A percentile compares a stretch with the other conserved stretches of the same genome.
These are phyloP conservation scores for Artomyces pyxidatus DNA, from an alignment of 768 basidiomycete species.

Conservation along the genomic window DNA sequence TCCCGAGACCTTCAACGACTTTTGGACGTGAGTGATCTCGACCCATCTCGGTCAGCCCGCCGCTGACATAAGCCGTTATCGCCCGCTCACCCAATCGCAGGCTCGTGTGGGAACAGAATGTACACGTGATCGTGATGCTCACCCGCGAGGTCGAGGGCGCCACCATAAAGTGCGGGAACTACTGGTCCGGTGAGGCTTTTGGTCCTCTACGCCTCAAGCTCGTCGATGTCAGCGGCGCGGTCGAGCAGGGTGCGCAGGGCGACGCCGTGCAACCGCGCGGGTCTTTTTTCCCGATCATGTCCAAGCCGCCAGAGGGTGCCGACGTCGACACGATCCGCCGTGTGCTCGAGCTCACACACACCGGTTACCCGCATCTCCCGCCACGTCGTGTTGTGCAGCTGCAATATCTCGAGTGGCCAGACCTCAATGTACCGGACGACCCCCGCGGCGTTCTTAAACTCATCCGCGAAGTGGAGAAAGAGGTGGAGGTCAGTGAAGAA, in stretches of 20 bases:
- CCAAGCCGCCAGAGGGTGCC: constrained; percentile 11
- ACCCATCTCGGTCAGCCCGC: background rate
- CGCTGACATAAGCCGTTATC: too few species aligned
- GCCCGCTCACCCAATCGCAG: too few species aligned
- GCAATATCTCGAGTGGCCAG: constrained; percentile 94
- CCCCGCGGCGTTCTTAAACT: constrained; percentile 68
- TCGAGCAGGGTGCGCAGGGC: constrained; percentile 25
- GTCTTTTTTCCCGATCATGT: constrained; percentile 27
- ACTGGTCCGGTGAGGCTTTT: constrained; percentile 69
- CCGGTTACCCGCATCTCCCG: constrained; percentile 46
- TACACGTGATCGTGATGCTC: constrained; percentile 94
- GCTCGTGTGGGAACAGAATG: constrained; percentile 89
- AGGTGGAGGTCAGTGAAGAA: constrained; percentile 18
- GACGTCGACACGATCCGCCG: constrained; percentile 40
- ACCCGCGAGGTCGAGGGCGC: constrained; percentile 87
- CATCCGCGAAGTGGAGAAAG: constrained; percentile 57
- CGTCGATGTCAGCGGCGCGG: constrained; percentile 38
- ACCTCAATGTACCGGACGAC: constrained; percentile 89
- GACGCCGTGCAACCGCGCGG: constrained; percentile 17
- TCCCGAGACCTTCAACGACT: constrained; percentile 82
- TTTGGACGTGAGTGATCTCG: constrained; percentile 72
- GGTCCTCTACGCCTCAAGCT: constrained; percentile 62
- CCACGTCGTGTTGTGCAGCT: constrained; percentile 74
- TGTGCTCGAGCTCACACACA: constrained; percentile 62
- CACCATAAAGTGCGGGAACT: constrained; percentile 83